Base-by-base conservation (phyloP, 768 basidiomycete genomes). In the Polyporus arcularius region DNA sequence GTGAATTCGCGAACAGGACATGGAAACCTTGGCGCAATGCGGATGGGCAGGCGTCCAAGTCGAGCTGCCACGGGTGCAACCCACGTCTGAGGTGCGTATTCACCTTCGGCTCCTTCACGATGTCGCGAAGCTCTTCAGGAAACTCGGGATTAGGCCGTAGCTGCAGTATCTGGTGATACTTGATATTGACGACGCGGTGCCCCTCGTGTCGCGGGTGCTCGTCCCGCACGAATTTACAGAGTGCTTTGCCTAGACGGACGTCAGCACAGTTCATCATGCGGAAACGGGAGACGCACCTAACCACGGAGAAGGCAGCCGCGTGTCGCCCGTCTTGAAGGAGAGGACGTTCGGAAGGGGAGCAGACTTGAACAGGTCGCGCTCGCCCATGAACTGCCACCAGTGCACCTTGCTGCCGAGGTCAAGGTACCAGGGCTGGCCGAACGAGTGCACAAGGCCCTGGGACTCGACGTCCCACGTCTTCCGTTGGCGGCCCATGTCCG, bases 371-470 rank as follows among this genome's bases (percentile, higher is more conserved):
- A 56, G 16, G n/a, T 21, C 35, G 35, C 39, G n/a, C 4, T 21
- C 5, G 18, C 32, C 55, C 46, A 56, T 47, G 46, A 56, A 48
- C 12, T 56, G 46, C 55, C 55, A 56, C 46, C 46, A 56, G 38
- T 56, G 55, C 41, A 56, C 10, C 14, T 35, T 45, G n/a, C 31
- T 35, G 12, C 31, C 55, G 21, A 56, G 47, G 21, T 48, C 55
- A 4, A 56, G 31, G 26, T 26, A 56, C 18, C 32, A 56, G 10
- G 45, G 45, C 55, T 56, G 55, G 3, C 46, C 18, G 46, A 56
- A 46, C 1, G 55, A 48, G 38, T 56, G 32, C 11, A 56, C 39
- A 32, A 56, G 18, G 6, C 35, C 35, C 35, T 35, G 35, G 3
- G 55, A 12, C 8, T 38, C 10, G n/a, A 38, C 18, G 38, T 32